A percentile compares a stretch with the other conserved stretches of the same genome.
Evolutionary conservation across 495 filamentous ascomycete species (phyloP).

Genomic region (Bathelium albidoporum): DNA sequence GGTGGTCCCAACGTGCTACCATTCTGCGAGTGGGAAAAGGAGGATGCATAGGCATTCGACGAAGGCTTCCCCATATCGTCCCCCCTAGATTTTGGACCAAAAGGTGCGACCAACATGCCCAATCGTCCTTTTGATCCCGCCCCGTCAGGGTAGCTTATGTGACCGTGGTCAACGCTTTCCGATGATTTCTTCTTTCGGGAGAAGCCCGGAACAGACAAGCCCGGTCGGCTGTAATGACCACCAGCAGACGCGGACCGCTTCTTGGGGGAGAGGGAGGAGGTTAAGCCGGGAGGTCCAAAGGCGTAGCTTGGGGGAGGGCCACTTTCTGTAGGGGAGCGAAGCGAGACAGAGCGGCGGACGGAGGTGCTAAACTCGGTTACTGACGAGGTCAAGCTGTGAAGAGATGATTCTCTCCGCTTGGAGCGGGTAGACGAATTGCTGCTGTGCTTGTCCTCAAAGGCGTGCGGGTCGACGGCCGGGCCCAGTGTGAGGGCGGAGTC

Average conservation of each 20-base stretch:
- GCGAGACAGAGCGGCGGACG: slow-evolving; percentile 18
- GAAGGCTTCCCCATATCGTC: slow-evolving; percentile 12
- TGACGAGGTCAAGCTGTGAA: slow-evolving; percentile 14
- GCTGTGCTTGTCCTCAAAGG: slow-evolving; percentile 2
- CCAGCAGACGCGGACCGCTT: background rate
- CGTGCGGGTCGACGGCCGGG: background rate
- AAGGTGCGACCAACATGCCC: slow-evolving; percentile 19
- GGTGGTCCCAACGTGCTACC: slow-evolving; percentile 11
- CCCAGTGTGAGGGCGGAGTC: background rate
- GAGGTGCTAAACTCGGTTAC: slow-evolving; percentile 17
- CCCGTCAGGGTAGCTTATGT: slow-evolving; percentile 16
- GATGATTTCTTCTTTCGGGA: slow-evolving; percentile 16
- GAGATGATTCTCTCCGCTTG: slow-evolving; percentile 12
- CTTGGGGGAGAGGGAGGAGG: background rate
- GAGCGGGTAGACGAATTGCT: slow-evolving; percentile 3
- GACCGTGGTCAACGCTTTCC: slow-evolving; percentile 17
- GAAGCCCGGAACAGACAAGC: slow-evolving; percentile 22
- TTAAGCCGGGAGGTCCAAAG: background rate
- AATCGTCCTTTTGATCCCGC: slow-evolving; percentile 22
- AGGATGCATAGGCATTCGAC: slow-evolving; percentile 10
- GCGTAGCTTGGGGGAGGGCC: background rate
- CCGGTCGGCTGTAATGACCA: slow-evolving; percentile 7
- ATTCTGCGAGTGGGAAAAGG: background rate
- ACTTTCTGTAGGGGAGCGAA: slow-evolving; percentile 12
- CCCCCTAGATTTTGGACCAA: slow-evolving; percentile 15